phyloP scores from a whole-genome alignment of 2,329 filamentous ascomycete species.

The Celoporthe dispersa region DNA sequence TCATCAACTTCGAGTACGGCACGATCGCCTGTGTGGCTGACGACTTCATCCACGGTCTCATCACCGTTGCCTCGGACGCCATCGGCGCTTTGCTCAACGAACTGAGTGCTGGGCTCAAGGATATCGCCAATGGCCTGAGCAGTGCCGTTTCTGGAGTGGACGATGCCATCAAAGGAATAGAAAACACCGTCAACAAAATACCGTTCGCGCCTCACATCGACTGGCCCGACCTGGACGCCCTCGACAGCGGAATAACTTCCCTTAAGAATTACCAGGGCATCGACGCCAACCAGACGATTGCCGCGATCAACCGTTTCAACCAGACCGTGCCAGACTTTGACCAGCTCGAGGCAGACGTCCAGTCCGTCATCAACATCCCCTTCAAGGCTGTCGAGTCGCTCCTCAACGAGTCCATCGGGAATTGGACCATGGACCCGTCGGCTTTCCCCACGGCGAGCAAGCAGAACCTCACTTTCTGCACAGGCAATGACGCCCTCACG shows the following conservation, averaged over 20 bases:
- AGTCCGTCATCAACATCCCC: constrained; percentile 73
- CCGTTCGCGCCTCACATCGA: not conserved
- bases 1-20: constrained; percentile 87
- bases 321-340: constrained; percentile 80
- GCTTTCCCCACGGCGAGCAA: constrained; percentile 85
- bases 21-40: constrained; percentile 92
- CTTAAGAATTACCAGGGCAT: constrained; percentile 72
- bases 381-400: constrained; percentile 79
- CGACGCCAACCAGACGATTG: constrained; percentile 70
- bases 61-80: constrained; percentile 65
- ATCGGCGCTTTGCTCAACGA: constrained; percentile 48
- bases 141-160: constrained; percentile 55
- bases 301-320: constrained; percentile 74
- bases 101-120: constrained; percentile 56
- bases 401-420: constrained; percentile 71
- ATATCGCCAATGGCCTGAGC: constrained; percentile 58
- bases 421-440: constrained; percentile 77
- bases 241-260: constrained; percentile 57
- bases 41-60: constrained; percentile 76
- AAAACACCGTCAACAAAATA: constrained; percentile 54
- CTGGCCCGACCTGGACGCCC: constrained; percentile 51
- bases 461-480: constrained; percentile 84
- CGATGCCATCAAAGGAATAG: constrained; percentile 57
- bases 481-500: constrained; percentile 78
- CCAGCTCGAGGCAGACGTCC: constrained; percentile 81